A percentile compares a stretch with the other conserved stretches of the same genome.
Evolutionary conservation across 441 rosid species (phyloP).

Genomic region (Bruguiera hainesii): DNA sequence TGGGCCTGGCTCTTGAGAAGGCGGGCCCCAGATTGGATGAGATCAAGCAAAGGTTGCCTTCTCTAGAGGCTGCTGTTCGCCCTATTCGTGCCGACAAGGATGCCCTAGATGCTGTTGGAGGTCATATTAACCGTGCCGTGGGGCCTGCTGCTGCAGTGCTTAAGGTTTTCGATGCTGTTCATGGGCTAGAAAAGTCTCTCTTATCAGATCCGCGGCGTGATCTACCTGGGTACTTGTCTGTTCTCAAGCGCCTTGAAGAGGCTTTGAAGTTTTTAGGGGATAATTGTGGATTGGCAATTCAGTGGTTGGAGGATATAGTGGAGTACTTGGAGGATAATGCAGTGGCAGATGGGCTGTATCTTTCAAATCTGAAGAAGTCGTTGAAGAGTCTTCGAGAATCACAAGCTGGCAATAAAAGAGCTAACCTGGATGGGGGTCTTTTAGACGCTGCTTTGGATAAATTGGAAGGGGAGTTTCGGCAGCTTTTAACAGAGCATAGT

Average conservation of each 20-base stretch:
- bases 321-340: conserved; percentile 89
- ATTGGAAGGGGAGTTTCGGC: conserved; percentile 68
- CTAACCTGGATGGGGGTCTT: conserved; percentile 79
- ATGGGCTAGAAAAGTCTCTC: conserved; percentile 86
- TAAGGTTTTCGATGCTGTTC: conserved; percentile 97
- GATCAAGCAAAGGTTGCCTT: conserved; percentile 75
- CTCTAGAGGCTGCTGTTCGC: conserved; percentile 74
- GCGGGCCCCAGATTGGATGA: conserved; percentile 75
- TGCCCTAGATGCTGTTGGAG: conserved; percentile 75
- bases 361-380: conserved; percentile 60
- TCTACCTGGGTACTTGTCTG: conserved; percentile 77
- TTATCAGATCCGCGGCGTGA: conserved; percentile 80
- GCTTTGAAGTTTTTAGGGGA: conserved; percentile 87
- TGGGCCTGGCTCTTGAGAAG: conserved; percentile 52
- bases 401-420: conserved; percentile 41
- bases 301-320: conserved; percentile 97
- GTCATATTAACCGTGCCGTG: conserved; percentile 93
- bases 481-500: conserved; percentile 76
- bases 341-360: conserved; percentile 73
- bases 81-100: conserved; percentile 91
- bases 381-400: conserved; percentile 61
- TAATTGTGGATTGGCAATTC: conserved; percentile 91
- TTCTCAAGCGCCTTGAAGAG: conserved; percentile 84
- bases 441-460: conserved; percentile 77
- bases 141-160: conserved; percentile 99